Base-by-base conservation (phyloP, 805 yeast genomes). In the Sporopachydermia lactativora region DNA sequence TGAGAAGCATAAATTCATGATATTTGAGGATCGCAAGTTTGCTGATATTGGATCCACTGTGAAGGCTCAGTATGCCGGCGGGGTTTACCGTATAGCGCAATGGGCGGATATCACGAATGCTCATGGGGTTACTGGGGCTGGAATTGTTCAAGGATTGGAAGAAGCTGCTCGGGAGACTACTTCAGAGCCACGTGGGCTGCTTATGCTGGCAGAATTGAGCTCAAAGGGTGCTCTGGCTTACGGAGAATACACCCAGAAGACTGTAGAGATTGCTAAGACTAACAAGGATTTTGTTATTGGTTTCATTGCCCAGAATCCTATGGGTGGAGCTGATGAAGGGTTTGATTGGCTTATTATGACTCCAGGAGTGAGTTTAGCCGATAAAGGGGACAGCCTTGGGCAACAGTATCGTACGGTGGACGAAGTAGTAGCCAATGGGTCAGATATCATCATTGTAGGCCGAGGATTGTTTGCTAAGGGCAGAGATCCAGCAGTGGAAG, bases 1-100 rank as follows among this genome's bases (percentile, higher is more conserved):
- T 15, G 64, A 73, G 50, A 85, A 86, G 54, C 89, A 88, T 64
- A 75, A 81, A 48, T 92, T 92, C 54, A 63, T 92, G 68, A 80
- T 92, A 49, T 92, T 92, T 56, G 99, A 92, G 63, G 99, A 92
- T 62, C 73, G 99, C 48, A 92, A 92, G 63, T 92, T 92, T 61
- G 98, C 99, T 17, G 99, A 92, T 60, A 92, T 92, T 51, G 99
- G 99, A 14, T 85, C 88, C 55, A 92, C 98, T 1, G 98, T 92
- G 41, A 88, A 89, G 62, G 73, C 84, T 37, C 98, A 92, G 61
- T 92, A 89, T 60, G 66, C 81, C 19, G 84, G 94, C 34, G 98
- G 98, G 37, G 79, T 84, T 6, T 86, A 75, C 65, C 77, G 74
- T 54, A 89, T 89, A 45, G 92, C 95, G 11, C 64, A 77, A 52